Evolutionary conservation across 2,329 filamentous ascomycete species (phyloP).

Genomic region (Stemphylium lycopersici): DNA sequence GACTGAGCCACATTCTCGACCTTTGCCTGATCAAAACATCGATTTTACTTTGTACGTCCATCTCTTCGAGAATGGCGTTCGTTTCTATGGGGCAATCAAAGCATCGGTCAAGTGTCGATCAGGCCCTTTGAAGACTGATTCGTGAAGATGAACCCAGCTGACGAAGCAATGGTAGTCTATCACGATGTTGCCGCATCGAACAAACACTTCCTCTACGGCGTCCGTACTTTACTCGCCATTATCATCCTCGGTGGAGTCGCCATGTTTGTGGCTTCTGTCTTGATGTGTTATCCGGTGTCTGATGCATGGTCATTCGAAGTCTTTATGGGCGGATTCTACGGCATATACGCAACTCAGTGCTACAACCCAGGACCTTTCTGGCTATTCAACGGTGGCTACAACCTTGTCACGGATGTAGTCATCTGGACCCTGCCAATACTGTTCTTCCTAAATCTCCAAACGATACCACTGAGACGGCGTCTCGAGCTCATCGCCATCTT

Average conservation of each 20-base stretch:
- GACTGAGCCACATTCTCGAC: slow-evolving; percentile 37
- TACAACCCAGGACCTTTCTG: slow-evolving; percentile 36
- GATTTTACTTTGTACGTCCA: slow-evolving; percentile 32
- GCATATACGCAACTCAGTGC: slow-evolving; percentile 26
- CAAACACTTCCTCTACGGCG: slow-evolving; percentile 31
- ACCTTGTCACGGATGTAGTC: slow-evolving; percentile 50
- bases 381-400: slow-evolving; percentile 48
- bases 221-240: slow-evolving; percentile 30
- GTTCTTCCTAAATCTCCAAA: slow-evolving; percentile 52
- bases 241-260: slow-evolving; percentile 28
- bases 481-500: slow-evolving; percentile 53
- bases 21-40: slow-evolving; percentile 42
- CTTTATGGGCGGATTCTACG: slow-evolving; percentile 24
- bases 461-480: slow-evolving; percentile 55
- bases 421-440: slow-evolving; percentile 54
- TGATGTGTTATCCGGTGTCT: slow-evolving; percentile 34
- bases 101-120: not conserved
- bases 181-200: slow-evolving; percentile 36
- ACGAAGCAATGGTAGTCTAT: slow-evolving; percentile 29
- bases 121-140: not conserved
- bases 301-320: slow-evolving; percentile 36
- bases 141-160: not conserved
- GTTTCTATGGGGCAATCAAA: not conserved
- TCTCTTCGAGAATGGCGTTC: not conserved
- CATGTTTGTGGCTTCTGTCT: slow-evolving; percentile 37